A percentile compares a stretch with the other conserved stretches of the same genome.
Conservation (phyloP, 2,329 filamentous ascomycete species). For the Leptographium galeiforme region DNA sequence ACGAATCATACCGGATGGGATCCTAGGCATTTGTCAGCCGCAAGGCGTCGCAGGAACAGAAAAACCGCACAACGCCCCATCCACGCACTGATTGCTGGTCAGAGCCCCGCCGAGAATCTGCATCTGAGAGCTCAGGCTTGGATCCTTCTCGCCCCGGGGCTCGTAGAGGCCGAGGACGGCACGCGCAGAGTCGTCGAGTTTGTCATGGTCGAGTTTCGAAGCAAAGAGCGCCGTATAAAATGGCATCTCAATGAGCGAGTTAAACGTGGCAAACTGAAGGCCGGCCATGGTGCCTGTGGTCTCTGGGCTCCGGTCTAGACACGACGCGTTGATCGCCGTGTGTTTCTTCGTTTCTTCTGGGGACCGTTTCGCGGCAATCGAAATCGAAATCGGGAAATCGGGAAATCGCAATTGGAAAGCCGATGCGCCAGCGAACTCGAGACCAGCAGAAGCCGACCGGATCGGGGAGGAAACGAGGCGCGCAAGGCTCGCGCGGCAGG, state of each 20-base stretch:
- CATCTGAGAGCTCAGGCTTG: slow-evolving; percentile 72
- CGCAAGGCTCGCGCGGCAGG: background rate
- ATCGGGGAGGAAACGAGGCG: background rate
- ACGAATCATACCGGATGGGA: slow-evolving; percentile 50
- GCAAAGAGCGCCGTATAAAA: slow-evolving; percentile 91
- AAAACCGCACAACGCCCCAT: slow-evolving; percentile 10
- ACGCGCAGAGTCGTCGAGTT: slow-evolving; percentile 85
- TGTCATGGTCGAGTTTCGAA: slow-evolving; percentile 92
- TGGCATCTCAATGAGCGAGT: slow-evolving; percentile 85
- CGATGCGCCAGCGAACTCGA: background rate
- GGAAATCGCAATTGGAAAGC: background rate
- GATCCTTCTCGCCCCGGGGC: slow-evolving; percentile 55
- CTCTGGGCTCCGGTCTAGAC: background rate
- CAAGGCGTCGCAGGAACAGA: background rate
- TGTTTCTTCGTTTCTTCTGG: no score
- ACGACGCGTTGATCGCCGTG: no score
- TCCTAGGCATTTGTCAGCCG: slow-evolving; percentile 25
- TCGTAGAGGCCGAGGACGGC: slow-evolving; percentile 82
- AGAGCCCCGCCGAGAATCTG: slow-evolving; percentile 81
- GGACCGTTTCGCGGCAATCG: background rate
- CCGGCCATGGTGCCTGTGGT: slow-evolving; percentile 28
- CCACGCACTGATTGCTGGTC: slow-evolving; percentile 62
- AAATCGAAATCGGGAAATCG: background rate
- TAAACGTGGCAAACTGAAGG: slow-evolving; percentile 71
- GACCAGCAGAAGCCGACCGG: no score